Evolutionary conservation across 225 moss, liverwort and hornwort genomes (phyloP), one percentile per base, ranked within the genome.

Genomic region (Sphagnum contortum): DNA sequence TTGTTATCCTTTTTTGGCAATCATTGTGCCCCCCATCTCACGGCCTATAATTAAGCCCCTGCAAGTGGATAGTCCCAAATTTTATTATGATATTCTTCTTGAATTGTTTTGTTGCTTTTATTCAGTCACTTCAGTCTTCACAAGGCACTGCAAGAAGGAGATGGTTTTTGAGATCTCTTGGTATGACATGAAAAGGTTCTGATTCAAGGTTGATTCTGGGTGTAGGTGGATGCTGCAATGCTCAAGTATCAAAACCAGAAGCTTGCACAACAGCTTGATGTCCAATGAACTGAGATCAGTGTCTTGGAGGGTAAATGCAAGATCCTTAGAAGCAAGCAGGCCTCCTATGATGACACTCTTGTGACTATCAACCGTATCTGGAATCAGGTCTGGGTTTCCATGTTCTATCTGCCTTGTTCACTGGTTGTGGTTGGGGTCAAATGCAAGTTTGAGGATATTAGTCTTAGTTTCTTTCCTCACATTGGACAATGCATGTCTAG

Each of bases 171-270:
- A 6, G 10, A 45, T 45, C 29, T 29, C 29, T 29, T 29, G 29
- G 29, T 29, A 29, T 29, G 29, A 29, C 29, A 48, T 6, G 4
- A 12, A 7, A 12, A 60, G 59, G 59, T 60, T 60, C n/a, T 60
- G 45, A 45, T 6, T 60, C 8, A 6, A 6, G 12, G 44, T 29
- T 50, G 29, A 11, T 4, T 9, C 13, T 49, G 14, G 62, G 77
- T 78, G 79, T 87, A 98, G 96, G 87, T 90, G 71, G 93, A 98
- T 73, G 79, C 96, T 49, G 81, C 79, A 70, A 90, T 88, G 77
- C 84, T 98, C 59, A 93, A 98, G 61, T 93, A 74, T 66, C 96
- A 93, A 75, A 98, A 98, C 58, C 90, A 89, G 12, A 87, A 98
- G 74, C 69, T 98, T 69, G 80, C 87, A 49, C 96, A 98, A 57